These are phyloP conservation scores for Rosa chinensis DNA, from an alignment of 306 rosid species.

Conservation along the genomic window DNA sequence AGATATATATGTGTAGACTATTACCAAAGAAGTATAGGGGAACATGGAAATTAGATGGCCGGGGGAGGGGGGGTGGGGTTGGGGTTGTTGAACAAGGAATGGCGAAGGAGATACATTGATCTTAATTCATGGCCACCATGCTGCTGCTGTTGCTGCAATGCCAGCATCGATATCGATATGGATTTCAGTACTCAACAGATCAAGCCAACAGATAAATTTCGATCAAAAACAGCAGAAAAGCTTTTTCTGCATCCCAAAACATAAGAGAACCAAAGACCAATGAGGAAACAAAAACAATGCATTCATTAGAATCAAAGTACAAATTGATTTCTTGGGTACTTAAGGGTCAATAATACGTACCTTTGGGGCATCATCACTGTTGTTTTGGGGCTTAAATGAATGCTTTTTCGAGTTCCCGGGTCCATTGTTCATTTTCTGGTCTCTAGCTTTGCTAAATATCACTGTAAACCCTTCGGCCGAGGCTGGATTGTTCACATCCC, in stretches of 20 bases:
- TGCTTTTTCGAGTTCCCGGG: neutral
- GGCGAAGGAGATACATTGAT: neutral
- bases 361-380: conserved; percentile 9
- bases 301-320: neutral
- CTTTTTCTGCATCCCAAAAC: conserved; percentile 35
- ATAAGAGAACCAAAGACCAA: neutral
- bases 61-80: too few species aligned
- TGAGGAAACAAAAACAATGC: neutral
- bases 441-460: conserved; percentile 54
- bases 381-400: conserved; percentile 18
- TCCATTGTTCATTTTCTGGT: conserved; percentile 41
- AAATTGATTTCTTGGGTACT: neutral
- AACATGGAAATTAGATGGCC: neutral
- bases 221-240: conserved; percentile 43
- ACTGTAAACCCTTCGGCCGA: conserved; percentile 59
- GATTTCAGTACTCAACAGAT: neutral
- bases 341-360: conserved; percentile 18
- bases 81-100: neutral
- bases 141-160: neutral
- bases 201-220: neutral
- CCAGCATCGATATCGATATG: neutral
- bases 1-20: neutral
- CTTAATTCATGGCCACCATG: neutral
- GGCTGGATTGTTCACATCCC: conserved; percentile 62
- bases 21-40: neutral